Evolutionary conservation across 2,329 filamentous ascomycete species (phyloP).

Genomic region (Fusarium pseudograminearum): DNA sequence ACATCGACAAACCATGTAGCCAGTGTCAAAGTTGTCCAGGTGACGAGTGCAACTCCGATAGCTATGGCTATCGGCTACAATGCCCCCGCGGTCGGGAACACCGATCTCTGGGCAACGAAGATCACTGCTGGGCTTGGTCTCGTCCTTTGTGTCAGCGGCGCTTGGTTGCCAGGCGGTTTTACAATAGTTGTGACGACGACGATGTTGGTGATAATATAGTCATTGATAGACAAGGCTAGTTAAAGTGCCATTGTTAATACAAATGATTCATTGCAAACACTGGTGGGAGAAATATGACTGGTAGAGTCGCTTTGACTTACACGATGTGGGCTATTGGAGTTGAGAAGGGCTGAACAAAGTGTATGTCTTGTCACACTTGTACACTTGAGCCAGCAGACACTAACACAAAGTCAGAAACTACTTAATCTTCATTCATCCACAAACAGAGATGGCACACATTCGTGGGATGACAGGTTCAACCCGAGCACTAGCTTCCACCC

Average conservation of each 20-base stretch:
- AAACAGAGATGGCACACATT: constrained; percentile 5
- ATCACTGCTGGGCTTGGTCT: constrained; percentile 37
- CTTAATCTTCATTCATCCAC: constrained; percentile 9
- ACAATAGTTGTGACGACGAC: constrained; percentile 9
- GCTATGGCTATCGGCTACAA: constrained; percentile 15
- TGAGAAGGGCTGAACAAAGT: constrained; percentile 19
- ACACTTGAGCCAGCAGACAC: constrained; percentile 21
- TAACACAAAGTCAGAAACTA: constrained; percentile 31
- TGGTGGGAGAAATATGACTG: background rate
- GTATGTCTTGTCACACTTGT: constrained; percentile 21
- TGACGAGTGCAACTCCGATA: constrained; percentile 37
- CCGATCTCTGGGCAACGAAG: constrained; percentile 37
- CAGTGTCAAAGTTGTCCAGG: constrained; percentile 42
- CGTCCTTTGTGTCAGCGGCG: constrained; percentile 40
- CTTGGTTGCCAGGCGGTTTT: constrained; percentile 33
- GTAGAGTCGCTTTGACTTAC: background rate
- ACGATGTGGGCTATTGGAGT: constrained; percentile 10
- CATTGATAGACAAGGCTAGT: constrained; percentile 1
- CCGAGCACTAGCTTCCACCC: constrained; percentile 10
- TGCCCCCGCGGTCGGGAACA: constrained; percentile 36
- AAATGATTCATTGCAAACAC: background rate
- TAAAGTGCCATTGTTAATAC: background rate
- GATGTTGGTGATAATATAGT: background rate
- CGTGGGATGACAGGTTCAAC: constrained; percentile 29
- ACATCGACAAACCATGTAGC: constrained; percentile 26